Evolutionary conservation across 192 early-diverging fungal genomes (phyloP).

Genomic region (Kickxella alabastrina): DNA sequence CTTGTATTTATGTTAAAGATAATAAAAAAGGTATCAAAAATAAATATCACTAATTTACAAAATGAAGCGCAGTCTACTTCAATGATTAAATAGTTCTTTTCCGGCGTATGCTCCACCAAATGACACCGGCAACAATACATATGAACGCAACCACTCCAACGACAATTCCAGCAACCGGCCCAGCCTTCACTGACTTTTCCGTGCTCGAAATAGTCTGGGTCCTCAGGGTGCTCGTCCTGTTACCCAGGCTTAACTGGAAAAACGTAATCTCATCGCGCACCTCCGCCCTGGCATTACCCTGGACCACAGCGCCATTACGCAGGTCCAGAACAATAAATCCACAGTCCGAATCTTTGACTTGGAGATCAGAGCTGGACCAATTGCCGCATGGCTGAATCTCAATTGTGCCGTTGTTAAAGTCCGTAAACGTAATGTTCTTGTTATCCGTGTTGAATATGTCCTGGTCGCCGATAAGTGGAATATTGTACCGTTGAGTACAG

Average conservation of each 20-base stretch:
- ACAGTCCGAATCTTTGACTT: conserved; percentile 15
- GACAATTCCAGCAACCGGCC: conserved; percentile 37
- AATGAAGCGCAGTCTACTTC: no score
- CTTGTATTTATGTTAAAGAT: no score
- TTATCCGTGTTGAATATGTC: conserved; percentile 22
- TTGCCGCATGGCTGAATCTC: conserved; percentile 38
- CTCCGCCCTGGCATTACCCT: conserved; percentile 20
- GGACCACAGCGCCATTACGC: conserved; percentile 17
- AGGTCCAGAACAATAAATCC: conserved; percentile 29
- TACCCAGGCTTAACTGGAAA: conserved; percentile 34
- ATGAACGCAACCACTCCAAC: conserved; percentile 34
- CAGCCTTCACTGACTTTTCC: conserved; percentile 10
- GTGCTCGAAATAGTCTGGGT: conserved; percentile 45
- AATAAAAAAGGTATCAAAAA: no score
- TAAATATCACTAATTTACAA: no score
- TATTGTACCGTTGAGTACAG: conserved; percentile 30
- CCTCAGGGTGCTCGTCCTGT: conserved; percentile 12
- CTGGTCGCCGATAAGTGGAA: conserved; percentile 27
- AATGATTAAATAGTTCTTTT: no score
- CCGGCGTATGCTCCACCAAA: conserved; percentile 15
- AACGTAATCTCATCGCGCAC: conserved; percentile 38
- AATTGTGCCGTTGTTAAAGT: conserved; percentile 48
- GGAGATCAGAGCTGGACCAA: conserved; percentile 11
- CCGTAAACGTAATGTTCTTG: conserved; percentile 26
- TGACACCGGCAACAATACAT: conserved; percentile 5